Percentiles rank a stretch among this genome's conserved stretches.
Evolutionary conservation across 129 eudicot species (phyloP).

Genomic region (Scalesia atractyloides): DNA sequence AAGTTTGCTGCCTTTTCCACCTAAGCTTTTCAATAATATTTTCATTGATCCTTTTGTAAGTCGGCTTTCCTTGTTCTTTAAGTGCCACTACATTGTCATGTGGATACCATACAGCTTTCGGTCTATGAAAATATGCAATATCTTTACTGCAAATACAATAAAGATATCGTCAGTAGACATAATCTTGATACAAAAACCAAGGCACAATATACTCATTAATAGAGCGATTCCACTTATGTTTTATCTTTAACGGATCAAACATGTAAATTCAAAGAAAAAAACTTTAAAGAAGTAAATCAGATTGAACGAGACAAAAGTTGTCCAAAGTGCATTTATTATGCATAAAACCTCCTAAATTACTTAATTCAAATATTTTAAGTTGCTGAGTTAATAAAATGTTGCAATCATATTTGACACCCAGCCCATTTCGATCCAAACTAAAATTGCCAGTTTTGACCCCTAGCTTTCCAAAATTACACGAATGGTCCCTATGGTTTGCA

Average conservation of each 20-base stretch:
- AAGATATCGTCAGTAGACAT: constrained; percentile 12
- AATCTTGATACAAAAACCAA: not conserved
- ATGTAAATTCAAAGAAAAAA: not conserved
- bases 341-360: not conserved
- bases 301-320: not conserved
- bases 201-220: not conserved
- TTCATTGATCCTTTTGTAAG: constrained; percentile 78
- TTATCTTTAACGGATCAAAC: not conserved
- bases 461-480: too few relatives aligned
- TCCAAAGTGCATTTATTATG: not conserved
- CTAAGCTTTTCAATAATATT: constrained; percentile 81
- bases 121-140: constrained; percentile 90
- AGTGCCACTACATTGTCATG: constrained; percentile 86
- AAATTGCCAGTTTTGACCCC: not conserved
- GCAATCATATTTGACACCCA: constrained; percentile 4
- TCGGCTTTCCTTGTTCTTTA: constrained; percentile 69
- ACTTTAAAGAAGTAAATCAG: not conserved
- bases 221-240: not conserved
- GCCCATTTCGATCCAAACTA: not conserved
- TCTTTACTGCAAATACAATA: constrained; percentile 74
- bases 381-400: not conserved
- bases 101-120: constrained; percentile 94
- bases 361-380: not conserved
- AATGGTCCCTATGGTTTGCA: too few relatives aligned
- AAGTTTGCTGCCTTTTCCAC: constrained; percentile 90